A percentile compares a stretch with the other conserved stretches of the same genome.
Evolutionary conservation across 257 asterid genomes (phyloP).

Genomic region (Craterostigma plantagineum): DNA sequence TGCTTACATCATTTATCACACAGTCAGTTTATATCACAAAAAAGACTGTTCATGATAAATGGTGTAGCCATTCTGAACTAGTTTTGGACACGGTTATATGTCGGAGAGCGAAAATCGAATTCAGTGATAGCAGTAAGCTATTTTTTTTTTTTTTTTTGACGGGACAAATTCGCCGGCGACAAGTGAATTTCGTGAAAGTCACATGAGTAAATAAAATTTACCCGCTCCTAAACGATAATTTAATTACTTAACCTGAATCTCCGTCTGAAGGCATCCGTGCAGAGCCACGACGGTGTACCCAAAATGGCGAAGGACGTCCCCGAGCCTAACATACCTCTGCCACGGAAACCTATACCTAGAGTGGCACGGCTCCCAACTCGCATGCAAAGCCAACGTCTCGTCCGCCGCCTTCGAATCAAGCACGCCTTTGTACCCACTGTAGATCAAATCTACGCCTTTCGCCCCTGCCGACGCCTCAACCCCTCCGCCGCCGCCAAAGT

Average conservation of each 20-base stretch:
- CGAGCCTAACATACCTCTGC: conserved; percentile 70
- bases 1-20: too few relatives aligned
- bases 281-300: conserved; percentile 79
- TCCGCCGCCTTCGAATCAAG: conserved; percentile 47
- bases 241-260: conserved; percentile 97
- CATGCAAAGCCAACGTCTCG: conserved; percentile 61
- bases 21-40: too few relatives aligned
- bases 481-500: conserved; percentile 24
- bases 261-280: conserved; percentile 81
- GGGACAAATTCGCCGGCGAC: too few relatives aligned
- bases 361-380: conserved; percentile 99
- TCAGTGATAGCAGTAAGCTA: too few relatives aligned
- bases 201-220: too few relatives aligned
- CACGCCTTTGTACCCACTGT: conserved; percentile 46
- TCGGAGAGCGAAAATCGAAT: too few relatives aligned
- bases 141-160: too few relatives aligned
- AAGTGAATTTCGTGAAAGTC: too few relatives aligned
- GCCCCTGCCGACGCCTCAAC: not conserved
- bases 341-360: conserved; percentile 61
- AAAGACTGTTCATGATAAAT: too few relatives aligned
- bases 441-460: conserved; percentile 16
- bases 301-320: conserved; percentile 76
- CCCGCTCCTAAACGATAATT: too few relatives aligned
- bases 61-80: too few relatives aligned
- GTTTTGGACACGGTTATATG: too few relatives aligned